Evolutionary conservation across 306 rosid species (phyloP).

Genomic region (Benincasa hispida): DNA sequence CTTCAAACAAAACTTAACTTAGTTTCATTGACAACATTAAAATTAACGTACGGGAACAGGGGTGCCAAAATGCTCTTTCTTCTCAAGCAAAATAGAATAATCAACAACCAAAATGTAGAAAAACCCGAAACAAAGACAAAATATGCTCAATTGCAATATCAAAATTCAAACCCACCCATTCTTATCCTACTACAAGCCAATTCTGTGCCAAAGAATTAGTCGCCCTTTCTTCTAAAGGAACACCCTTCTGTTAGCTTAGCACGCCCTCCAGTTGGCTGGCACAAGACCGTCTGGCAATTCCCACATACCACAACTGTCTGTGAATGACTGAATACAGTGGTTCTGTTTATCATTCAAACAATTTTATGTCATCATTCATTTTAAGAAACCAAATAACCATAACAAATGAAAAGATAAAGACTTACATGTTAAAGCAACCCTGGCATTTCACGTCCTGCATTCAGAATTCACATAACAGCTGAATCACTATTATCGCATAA

Average conservation of each 20-base stretch:
- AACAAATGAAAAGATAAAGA: not conserved
- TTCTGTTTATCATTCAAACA: conserved; percentile 14
- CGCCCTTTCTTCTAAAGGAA: conserved; percentile 36
- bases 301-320: conserved; percentile 43
- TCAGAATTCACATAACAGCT: not conserved
- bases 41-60: not conserved
- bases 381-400: too few species aligned
- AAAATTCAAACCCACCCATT: conserved; percentile 2
- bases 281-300: conserved; percentile 35
- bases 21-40: not conserved
- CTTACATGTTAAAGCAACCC: conserved; percentile 12
- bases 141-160: conserved; percentile 5
- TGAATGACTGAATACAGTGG: conserved; percentile 37
- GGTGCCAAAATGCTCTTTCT: conserved; percentile 4
- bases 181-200: not conserved
- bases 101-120: not conserved
- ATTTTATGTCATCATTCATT: not conserved
- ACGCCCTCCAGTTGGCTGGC: conserved; percentile 46
- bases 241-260: conserved; percentile 39
- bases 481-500: not conserved
- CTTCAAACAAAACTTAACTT: not conserved
- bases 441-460: conserved; percentile 8
- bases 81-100: conserved; percentile 2
- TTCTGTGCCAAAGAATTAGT: not conserved
- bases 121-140: not conserved